phyloP scores from a whole-genome alignment of 805 yeast genomes.

The Tetrapisispora namnaoensis region DNA sequence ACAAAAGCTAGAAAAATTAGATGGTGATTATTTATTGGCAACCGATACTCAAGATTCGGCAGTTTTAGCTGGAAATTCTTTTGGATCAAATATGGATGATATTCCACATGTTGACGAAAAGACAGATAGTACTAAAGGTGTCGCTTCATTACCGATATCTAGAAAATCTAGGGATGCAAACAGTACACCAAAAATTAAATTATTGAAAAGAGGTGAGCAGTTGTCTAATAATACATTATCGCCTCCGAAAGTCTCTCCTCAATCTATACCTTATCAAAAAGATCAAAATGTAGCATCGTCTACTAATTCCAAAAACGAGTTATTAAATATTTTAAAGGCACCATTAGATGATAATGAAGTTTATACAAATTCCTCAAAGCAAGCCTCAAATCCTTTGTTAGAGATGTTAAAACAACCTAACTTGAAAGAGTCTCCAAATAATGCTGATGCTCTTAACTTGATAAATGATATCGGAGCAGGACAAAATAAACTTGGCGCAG shows the following conservation, averaged over 20 bases:
- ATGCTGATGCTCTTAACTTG: too few relatives aligned
- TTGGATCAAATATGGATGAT: conserved; percentile 7
- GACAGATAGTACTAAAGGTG: conserved; percentile 9
- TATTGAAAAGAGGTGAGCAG: conserved; percentile 32
- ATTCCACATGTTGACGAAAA: conserved; percentile 17
- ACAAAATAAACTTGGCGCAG: neutral
- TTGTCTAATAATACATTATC: conserved; percentile 5
- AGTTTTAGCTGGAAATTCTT: conserved; percentile 9
- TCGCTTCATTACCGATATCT: neutral
- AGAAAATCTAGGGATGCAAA: neutral
- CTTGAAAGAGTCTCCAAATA: neutral
- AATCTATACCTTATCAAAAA: conserved; percentile 13
- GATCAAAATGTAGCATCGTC: conserved; percentile 3
- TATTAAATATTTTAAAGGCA: neutral
- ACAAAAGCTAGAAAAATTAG: conserved; percentile 8
- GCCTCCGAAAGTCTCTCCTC: conserved; percentile 9
- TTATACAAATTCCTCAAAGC: neutral
- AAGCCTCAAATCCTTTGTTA: conserved; percentile 1
- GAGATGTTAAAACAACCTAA: neutral
- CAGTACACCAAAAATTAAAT: conserved; percentile 27
- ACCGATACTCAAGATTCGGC: conserved; percentile 2
- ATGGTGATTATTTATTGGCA: conserved; percentile 5
- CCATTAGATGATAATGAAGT: neutral
- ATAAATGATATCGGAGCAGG: neutral
- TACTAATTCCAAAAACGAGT: neutral